These are phyloP conservation scores for Scheffersomyces cryptocercus DNA, from an alignment of 1,139 yeast genomes.

Conservation along the genomic window DNA sequence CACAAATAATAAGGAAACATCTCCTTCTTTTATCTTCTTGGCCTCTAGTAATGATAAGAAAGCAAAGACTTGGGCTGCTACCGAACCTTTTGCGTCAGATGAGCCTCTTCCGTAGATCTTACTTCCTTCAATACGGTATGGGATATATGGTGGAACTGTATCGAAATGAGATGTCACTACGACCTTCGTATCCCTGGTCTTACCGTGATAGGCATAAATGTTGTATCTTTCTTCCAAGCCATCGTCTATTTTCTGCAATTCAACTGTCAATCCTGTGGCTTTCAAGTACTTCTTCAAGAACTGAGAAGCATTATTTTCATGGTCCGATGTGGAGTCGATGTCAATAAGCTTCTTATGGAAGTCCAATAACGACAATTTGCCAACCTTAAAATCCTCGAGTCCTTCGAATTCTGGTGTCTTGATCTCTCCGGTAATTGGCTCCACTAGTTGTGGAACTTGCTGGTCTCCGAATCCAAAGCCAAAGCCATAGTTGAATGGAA, in stretches of 20 bases:
- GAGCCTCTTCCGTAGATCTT: slow-evolving; percentile 65
- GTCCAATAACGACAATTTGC: slow-evolving; percentile 14
- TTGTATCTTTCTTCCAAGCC: slow-evolving; percentile 40
- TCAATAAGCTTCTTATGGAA: slow-evolving; percentile 17
- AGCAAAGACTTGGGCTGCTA: slow-evolving; percentile 62
- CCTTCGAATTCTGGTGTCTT: slow-evolving; percentile 1
- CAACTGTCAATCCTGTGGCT: slow-evolving; percentile 52
- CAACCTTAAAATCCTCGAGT: slow-evolving; percentile 12
- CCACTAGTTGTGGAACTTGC: background rate
- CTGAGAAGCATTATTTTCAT: slow-evolving; percentile 12
- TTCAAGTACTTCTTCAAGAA: slow-evolving; percentile 35
- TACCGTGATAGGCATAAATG: slow-evolving; percentile 58
- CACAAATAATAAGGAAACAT: slow-evolving; percentile 59
- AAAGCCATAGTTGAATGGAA: background rate
- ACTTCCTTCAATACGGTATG: slow-evolving; percentile 51
- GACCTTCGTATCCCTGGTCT: slow-evolving; percentile 45
- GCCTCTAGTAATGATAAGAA: slow-evolving; percentile 42
- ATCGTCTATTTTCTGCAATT: slow-evolving; percentile 36
- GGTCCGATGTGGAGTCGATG: slow-evolving; percentile 13
- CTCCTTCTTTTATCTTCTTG: slow-evolving; percentile 49
- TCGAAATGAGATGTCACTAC: slow-evolving; percentile 67
- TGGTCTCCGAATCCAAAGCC: slow-evolving; percentile 1
- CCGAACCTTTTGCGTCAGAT: slow-evolving; percentile 68
- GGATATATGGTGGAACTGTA: slow-evolving; percentile 69
- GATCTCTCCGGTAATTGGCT: too few species aligned